A percentile compares a stretch with the other conserved stretches of the same genome.
phyloP scores from a whole-genome alignment of 208 protist genomes.

The Crithidia expoeki region DNA sequence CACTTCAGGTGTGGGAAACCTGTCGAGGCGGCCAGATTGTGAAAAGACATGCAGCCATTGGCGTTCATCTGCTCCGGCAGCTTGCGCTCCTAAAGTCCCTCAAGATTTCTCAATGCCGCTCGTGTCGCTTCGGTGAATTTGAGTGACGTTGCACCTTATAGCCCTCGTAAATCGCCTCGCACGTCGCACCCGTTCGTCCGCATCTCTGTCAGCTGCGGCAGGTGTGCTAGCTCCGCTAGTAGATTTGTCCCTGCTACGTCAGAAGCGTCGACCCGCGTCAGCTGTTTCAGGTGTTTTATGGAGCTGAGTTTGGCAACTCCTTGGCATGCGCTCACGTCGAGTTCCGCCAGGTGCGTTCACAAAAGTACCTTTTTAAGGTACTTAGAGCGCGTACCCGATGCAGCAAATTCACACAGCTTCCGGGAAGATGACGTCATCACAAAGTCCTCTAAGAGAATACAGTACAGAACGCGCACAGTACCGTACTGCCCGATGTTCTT shows the following conservation, averaged over 20 bases:
- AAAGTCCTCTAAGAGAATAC: too few relatives aligned
- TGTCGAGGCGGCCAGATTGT: too few relatives aligned
- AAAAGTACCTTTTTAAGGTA: too few relatives aligned
- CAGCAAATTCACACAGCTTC: too few relatives aligned
- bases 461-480: too few relatives aligned
- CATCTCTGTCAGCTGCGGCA: constrained; percentile 2
- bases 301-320: not conserved
- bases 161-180: not conserved
- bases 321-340: constrained; percentile 2
- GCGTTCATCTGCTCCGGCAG: too few relatives aligned
- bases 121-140: not conserved
- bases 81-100: not conserved
- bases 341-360: not conserved
- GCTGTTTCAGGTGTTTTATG: not conserved
- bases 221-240: not conserved
- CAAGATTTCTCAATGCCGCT: not conserved
- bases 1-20: too few relatives aligned
- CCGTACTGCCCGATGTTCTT: too few relatives aligned
- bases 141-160: not conserved
- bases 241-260: not conserved
- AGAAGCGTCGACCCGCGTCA: not conserved
- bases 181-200: constrained; percentile 3
- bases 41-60: too few relatives aligned
- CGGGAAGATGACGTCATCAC: too few relatives aligned
- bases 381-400: too few relatives aligned